phyloP scores from a whole-genome alignment of 2,329 filamentous ascomycete genomes.

The Mycogone perniciosa region DNA sequence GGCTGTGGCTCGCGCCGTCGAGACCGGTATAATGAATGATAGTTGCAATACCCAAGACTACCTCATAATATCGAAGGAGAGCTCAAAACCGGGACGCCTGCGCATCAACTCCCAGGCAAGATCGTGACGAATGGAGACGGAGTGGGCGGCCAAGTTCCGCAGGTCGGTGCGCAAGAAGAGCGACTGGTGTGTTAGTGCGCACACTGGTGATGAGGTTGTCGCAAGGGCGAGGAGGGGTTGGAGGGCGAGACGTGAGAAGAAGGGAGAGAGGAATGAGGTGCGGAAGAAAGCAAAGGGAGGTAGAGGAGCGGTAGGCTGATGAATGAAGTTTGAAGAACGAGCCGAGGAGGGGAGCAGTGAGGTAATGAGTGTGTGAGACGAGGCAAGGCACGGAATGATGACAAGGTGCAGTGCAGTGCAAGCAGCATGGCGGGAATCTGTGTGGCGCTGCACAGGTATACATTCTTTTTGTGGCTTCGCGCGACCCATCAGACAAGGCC shows the following conservation, averaged over 20 bases:
- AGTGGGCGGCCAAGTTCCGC: not conserved
- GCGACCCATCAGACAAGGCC: not conserved
- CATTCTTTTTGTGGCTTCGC: not conserved
- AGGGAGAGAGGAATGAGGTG: slow-evolving; percentile 8
- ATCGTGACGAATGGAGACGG: not conserved
- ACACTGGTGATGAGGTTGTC: no score
- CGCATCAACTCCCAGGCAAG: not conserved
- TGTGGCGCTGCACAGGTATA: not conserved
- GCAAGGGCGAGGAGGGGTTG: slow-evolving; percentile 7
- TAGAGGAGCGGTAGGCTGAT: not conserved
- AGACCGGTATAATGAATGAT: slow-evolving; percentile 8
- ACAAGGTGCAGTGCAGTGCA: slow-evolving; percentile 12
- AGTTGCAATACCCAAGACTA: slow-evolving; percentile 12
- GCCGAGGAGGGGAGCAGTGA: slow-evolving; percentile 6
- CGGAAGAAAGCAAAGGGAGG: slow-evolving; percentile 1
- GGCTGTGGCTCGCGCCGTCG: slow-evolving; percentile 14
- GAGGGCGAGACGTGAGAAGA: slow-evolving; percentile 12
- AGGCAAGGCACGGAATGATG: slow-evolving; percentile 13
- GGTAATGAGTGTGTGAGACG: not conserved
- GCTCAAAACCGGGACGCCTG: slow-evolving; percentile 5
- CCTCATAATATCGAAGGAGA: slow-evolving; percentile 13
- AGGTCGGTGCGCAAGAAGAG: not conserved
- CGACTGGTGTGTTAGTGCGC: no score
- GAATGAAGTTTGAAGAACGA: not conserved
- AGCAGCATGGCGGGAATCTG: slow-evolving; percentile 2